Percentiles rank a stretch among this genome's conserved stretches.
Evolutionary conservation across 371 early-diverging fungal species (phyloP).

Genomic region (Mortierella sp.): DNA sequence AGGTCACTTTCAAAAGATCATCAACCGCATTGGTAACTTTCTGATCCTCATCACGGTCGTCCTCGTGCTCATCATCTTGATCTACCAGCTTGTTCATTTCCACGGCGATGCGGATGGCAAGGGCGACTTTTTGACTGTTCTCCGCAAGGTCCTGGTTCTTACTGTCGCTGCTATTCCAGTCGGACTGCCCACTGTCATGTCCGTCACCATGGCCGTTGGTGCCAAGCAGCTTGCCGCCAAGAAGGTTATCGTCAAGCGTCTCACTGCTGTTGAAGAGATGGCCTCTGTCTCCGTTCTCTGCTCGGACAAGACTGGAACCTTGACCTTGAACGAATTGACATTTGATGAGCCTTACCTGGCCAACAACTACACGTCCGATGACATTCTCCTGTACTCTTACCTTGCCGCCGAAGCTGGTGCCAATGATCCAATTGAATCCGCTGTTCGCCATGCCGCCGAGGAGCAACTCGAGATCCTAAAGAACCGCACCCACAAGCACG

Average conservation of each 20-base stretch:
- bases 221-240: slow-evolving; percentile 92
- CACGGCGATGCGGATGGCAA: slow-evolving; percentile 16
- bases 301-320: slow-evolving; percentile 97
- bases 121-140: slow-evolving; percentile 65
- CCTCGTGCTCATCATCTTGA: slow-evolving; percentile 85
- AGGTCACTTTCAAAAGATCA: slow-evolving; percentile 92
- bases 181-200: slow-evolving; percentile 96
- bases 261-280: slow-evolving; percentile 95
- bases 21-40: slow-evolving; percentile 94
- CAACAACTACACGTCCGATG: slow-evolving; percentile 76
- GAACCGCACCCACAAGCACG: slow-evolving; percentile 64
- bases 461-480: slow-evolving; percentile 76
- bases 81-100: slow-evolving; percentile 70
- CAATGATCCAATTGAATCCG: slow-evolving; percentile 91
- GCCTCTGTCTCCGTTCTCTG: slow-evolving; percentile 95
- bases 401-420: slow-evolving; percentile 92
- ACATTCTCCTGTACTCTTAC: slow-evolving; percentile 86
- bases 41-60: slow-evolving; percentile 83
- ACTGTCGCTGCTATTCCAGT: slow-evolving; percentile 98
- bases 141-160: slow-evolving; percentile 87
- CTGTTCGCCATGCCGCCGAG: slow-evolving; percentile 86
- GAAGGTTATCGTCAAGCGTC: slow-evolving; percentile 94
- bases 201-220: slow-evolving; percentile 96
- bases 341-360: slow-evolving; percentile 90
- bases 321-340: slow-evolving; percentile 92